phyloP scores from a whole-genome alignment of 495 filamentous ascomycete species.

The Penicillium arizonense region DNA sequence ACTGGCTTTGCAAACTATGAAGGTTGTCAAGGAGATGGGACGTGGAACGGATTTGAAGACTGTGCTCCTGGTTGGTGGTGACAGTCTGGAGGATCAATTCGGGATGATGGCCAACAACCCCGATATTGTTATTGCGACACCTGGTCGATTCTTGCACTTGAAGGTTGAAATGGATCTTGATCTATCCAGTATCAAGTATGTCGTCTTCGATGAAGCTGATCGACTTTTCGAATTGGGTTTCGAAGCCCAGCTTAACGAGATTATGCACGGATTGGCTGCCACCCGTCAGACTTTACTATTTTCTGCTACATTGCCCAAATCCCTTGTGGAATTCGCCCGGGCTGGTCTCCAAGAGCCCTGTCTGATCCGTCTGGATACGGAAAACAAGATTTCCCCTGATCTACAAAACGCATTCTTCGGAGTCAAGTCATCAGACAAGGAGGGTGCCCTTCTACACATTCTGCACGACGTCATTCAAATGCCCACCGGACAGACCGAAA shows the following conservation, averaged over 20 bases:
- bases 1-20: conserved; percentile 89
- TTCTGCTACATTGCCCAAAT: conserved; percentile 90
- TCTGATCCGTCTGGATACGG: conserved; percentile 84
- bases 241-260: conserved; percentile 86
- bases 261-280: conserved; percentile 80
- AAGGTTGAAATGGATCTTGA: conserved; percentile 94
- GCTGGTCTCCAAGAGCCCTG: conserved; percentile 89
- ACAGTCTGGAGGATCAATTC: conserved; percentile 96
- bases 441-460: conserved; percentile 85
- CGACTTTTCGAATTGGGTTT: conserved; percentile 98
- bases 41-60: conserved; percentile 86
- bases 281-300: conserved; percentile 89
- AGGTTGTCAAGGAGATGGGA: conserved; percentile 92
- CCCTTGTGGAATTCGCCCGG: conserved; percentile 91
- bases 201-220: conserved; percentile 97
- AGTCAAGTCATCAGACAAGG: conserved; percentile 88
- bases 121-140: conserved; percentile 94
- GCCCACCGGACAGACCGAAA: conserved; percentile 70
- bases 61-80: conserved; percentile 88
- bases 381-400: conserved; percentile 93
- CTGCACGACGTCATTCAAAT: conserved; percentile 91
- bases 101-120: conserved; percentile 88
- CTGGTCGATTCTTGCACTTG: conserved; percentile 91
- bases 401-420: conserved; percentile 92
- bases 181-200: conserved; percentile 80